Evolutionary conservation across 208 protist genomes (phyloP).

Genomic region (Acanthamoeba culbertsoni): DNA sequence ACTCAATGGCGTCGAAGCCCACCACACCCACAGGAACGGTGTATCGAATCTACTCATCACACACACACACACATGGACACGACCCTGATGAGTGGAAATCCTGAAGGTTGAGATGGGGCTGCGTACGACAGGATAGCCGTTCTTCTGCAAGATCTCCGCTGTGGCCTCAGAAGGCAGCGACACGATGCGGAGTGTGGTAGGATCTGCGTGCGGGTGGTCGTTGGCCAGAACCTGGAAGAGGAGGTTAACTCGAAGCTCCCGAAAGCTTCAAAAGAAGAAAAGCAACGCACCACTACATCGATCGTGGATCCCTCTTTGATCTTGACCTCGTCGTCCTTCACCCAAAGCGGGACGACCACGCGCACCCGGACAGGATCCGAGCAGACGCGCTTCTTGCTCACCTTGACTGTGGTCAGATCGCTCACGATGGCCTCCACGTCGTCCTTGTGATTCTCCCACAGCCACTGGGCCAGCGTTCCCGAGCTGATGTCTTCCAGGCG

Average conservation of each 20-base stretch:
- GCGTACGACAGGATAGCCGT: not conserved
- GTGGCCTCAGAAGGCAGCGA: not conserved
- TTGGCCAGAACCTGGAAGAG: constrained; percentile 17
- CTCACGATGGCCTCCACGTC: not conserved
- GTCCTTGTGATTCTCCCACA: not conserved
- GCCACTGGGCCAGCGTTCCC: not conserved
- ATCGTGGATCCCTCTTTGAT: not conserved
- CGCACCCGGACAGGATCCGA: not conserved
- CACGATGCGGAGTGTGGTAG: not conserved
- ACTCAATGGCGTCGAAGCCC: not conserved
- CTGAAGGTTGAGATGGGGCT: not conserved
- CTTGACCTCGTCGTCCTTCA: not conserved
- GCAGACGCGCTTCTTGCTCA: not conserved
- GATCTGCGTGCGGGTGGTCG: not conserved
- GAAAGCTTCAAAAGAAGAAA: too few relatives aligned
- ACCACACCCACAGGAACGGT: not conserved
- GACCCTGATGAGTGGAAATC: too few relatives aligned
- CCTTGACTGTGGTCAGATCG: not conserved
- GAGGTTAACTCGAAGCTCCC: not conserved
- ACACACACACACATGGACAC: too few relatives aligned
- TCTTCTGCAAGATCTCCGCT: not conserved
- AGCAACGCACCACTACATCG: not conserved
- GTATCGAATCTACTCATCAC: not conserved
- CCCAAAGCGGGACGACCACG: not conserved
- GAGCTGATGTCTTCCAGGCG: not conserved